Evolutionary conservation across 1,139 yeast species (phyloP).

Genomic region (Nakaseomyces uthaithaninus): DNA sequence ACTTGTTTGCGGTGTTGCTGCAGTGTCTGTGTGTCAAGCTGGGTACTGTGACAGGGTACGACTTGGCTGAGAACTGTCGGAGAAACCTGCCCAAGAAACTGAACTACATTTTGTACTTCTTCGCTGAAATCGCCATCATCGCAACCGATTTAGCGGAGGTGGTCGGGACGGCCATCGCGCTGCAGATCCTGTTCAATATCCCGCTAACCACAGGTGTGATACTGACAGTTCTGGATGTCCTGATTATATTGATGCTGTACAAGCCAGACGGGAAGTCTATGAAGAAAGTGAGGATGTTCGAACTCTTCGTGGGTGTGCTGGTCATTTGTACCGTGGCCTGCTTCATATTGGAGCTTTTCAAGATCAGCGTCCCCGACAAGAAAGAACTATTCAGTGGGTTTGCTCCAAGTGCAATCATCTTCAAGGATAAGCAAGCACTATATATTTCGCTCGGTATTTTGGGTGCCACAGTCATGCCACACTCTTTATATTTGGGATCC

Average conservation of each 20-base stretch:
- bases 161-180: conserved; percentile 77
- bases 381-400: conserved; percentile 60
- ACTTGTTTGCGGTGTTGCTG: conserved; percentile 76
- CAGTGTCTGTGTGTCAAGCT: conserved; percentile 72
- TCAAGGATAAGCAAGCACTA: conserved; percentile 73
- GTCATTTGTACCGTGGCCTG: conserved; percentile 81
- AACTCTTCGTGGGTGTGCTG: conserved; percentile 64
- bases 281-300: conserved; percentile 70
- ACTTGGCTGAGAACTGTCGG: conserved; percentile 63
- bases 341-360: conserved; percentile 70
- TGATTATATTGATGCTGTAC: conserved; percentile 79
- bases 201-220: conserved; percentile 77
- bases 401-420: conserved; percentile 64
- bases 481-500: conserved; percentile 82
- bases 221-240: conserved; percentile 75
- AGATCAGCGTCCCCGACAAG: conserved; percentile 51
- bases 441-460: conserved; percentile 82
- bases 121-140: conserved; percentile 73
- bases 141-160: conserved; percentile 86
- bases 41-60: conserved; percentile 75
- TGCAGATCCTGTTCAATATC: conserved; percentile 68
- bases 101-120: conserved; percentile 48
- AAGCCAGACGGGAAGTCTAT: conserved; percentile 66
- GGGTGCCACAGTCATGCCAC: conserved; percentile 99
- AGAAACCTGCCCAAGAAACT: conserved; percentile 54